These are phyloP conservation scores for Samsoniella hepiali DNA, from an alignment of 2,329 filamentous ascomycete genomes.

Conservation along the genomic window DNA sequence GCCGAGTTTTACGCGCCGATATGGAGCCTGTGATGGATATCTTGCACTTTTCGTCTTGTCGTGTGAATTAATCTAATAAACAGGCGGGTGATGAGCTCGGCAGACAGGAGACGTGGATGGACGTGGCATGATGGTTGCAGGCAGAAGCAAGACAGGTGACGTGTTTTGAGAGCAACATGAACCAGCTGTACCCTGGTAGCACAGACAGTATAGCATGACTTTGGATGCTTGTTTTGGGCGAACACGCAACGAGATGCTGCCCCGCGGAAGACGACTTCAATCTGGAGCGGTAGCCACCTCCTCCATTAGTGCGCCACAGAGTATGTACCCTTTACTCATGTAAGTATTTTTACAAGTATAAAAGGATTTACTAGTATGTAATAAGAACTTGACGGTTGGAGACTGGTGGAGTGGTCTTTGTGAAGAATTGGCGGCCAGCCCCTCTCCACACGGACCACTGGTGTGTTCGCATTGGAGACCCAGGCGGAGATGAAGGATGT, in stretches of 20 bases:
- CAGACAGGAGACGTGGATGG: not conserved
- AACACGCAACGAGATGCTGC: not conserved
- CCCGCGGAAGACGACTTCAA: not conserved
- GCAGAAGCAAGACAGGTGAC: not conserved
- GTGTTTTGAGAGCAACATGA: not conserved
- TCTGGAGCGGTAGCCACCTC: not conserved
- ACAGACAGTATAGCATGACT: no score
- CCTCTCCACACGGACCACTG: not conserved
- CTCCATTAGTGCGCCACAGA: not conserved
- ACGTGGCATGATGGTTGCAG: not conserved
- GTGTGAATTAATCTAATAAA: no score
- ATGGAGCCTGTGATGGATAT: not conserved
- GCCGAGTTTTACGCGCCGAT: not conserved
- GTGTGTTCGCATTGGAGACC: not conserved
- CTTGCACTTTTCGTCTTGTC: not conserved
- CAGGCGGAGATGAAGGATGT: constrained; percentile 1
- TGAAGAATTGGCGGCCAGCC: not conserved
- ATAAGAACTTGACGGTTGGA: not conserved
- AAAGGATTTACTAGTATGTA: not conserved
- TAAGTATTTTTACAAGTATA: no score
- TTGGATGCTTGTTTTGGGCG: no score
- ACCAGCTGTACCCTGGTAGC: no score
- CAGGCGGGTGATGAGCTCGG: no score
- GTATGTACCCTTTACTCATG: no score
- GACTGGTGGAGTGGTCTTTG: not conserved